phyloP scores from a whole-genome alignment of 2,329 filamentous ascomycete genomes.

The Fusarium brevicatenulatum region DNA sequence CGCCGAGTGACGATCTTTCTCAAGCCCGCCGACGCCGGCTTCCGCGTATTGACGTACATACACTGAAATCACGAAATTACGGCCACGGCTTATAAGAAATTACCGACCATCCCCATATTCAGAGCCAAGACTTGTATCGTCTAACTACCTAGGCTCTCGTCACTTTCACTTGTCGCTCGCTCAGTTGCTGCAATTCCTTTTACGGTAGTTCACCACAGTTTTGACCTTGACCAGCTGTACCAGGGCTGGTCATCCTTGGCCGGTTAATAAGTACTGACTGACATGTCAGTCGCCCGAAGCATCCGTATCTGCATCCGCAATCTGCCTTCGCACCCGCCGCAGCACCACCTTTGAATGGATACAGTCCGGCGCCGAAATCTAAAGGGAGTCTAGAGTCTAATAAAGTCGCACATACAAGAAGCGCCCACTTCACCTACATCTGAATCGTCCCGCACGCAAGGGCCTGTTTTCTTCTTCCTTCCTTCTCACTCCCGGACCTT shows the following conservation, averaged over 20 bases:
- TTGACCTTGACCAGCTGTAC: slow-evolving; percentile 25
- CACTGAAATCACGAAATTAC: slow-evolving; percentile 5
- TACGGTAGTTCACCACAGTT: slow-evolving; percentile 26
- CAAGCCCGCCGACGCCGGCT: slow-evolving; percentile 25
- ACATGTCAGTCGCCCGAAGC: slow-evolving; percentile 44
- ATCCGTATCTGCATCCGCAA: slow-evolving; percentile 37
- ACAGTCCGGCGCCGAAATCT: slow-evolving; percentile 37
- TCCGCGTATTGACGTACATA: slow-evolving; percentile 18
- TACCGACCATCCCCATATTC: slow-evolving; percentile 28
- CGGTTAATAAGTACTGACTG: slow-evolving; percentile 31
- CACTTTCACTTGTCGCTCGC: slow-evolving; percentile 17
- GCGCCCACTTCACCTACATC: slow-evolving; percentile 29
- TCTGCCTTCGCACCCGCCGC: slow-evolving; percentile 34
- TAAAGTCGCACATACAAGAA: slow-evolving; percentile 40
- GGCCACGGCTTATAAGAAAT: slow-evolving; percentile 19
- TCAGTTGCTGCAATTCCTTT: slow-evolving; percentile 21
- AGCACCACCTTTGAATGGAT: slow-evolving; percentile 44
- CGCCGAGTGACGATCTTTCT: slow-evolving; percentile 28
- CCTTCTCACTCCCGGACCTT: slow-evolving; percentile 18
- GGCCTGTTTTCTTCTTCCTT: slow-evolving; percentile 14
- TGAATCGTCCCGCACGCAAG: slow-evolving; percentile 30
- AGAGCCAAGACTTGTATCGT: slow-evolving; percentile 33
- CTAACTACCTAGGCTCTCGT: not conserved
- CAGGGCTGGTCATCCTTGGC: slow-evolving; percentile 36
- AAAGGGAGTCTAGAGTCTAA: slow-evolving; percentile 42